Conservation (phyloP, 257 asterid genomes). For the Nicotiana paniculata region DNA sequence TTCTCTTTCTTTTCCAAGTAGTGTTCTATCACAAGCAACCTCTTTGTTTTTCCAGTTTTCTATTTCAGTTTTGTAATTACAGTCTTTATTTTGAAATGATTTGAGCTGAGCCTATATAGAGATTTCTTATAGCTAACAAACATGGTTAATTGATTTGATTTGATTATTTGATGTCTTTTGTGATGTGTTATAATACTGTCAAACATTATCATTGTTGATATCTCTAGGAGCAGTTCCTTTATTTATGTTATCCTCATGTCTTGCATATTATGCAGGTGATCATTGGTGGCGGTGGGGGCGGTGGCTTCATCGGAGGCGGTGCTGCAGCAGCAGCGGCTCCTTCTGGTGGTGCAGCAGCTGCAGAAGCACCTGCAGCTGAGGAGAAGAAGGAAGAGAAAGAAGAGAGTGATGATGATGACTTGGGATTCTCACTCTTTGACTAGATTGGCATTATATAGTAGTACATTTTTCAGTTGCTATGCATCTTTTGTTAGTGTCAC, state of each 20-base stretch:
- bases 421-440: constrained; percentile 66
- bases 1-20: not conserved
- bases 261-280: constrained; percentile 43
- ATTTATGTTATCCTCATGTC: not conserved
- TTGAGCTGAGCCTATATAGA: not conserved
- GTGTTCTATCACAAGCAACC: not conserved
- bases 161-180: not conserved
- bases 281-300: constrained; percentile 60
- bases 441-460: constrained; percentile 4
- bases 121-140: not conserved
- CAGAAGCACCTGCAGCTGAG: constrained; percentile 53
- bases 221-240: not conserved
- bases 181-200: not conserved
- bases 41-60: not conserved
- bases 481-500: constrained; percentile 13
- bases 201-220: not conserved
- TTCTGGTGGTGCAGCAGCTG: constrained; percentile 55
- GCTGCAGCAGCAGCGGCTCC: constrained; percentile 56
- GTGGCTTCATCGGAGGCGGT: constrained; percentile 41
- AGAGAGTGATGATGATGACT: constrained; percentile 57
- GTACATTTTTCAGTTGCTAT: not conserved
- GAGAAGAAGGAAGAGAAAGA: constrained; percentile 66
- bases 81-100: not conserved
- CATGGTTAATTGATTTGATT: not conserved
- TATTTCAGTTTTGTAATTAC: not conserved